phyloP scores from a whole-genome alignment of 257 asterid species.

The Jacaranda copaia region DNA sequence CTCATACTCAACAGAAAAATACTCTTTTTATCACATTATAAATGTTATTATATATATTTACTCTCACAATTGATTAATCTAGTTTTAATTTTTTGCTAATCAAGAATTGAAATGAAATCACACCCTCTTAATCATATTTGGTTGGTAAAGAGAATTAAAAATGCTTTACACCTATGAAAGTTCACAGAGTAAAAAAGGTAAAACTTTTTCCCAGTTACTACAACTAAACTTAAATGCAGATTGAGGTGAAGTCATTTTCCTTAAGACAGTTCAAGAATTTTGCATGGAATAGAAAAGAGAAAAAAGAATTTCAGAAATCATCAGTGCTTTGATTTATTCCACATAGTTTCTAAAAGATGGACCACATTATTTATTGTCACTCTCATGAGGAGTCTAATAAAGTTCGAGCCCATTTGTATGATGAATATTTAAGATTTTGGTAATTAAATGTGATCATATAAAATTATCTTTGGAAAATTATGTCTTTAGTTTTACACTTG shows the following conservation, averaged over 20 bases:
- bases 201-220: neutral
- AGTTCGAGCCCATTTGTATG: neutral
- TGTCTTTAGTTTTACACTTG: too few species aligned
- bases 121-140: too few species aligned
- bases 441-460: too few species aligned
- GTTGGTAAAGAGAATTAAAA: too few species aligned
- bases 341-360: slow-evolving; percentile 10
- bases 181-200: neutral
- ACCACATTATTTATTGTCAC: slow-evolving; percentile 17
- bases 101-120: too few species aligned
- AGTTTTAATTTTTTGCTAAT: too few species aligned
- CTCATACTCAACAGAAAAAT: too few species aligned
- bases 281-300: slow-evolving; percentile 30
- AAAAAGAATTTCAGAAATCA: slow-evolving; percentile 24
- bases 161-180: neutral
- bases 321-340: neutral
- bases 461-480: too few species aligned
- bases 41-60: too few species aligned
- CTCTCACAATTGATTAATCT: too few species aligned
- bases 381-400: neutral
- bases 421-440: neutral
- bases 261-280: slow-evolving; percentile 36
- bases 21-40: too few species aligned
- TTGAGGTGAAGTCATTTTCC: slow-evolving; percentile 52
- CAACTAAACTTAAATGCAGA: slow-evolving; percentile 33